Conservation (phyloP, 257 asterid genomes). For the Henckelia pumila region DNA sequence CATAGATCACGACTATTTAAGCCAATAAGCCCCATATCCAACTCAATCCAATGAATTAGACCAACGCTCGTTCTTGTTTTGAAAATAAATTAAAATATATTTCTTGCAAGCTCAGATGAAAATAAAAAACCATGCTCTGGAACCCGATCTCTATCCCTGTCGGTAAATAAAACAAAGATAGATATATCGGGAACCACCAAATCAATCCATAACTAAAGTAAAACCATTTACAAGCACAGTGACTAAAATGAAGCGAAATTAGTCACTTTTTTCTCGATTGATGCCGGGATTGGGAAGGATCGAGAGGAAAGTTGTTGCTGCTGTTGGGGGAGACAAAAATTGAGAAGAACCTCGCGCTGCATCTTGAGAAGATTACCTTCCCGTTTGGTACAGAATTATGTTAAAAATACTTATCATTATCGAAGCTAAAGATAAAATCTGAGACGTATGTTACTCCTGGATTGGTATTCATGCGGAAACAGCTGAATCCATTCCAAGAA, state of each 20-base stretch:
- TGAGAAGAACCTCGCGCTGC: conserved; percentile 48
- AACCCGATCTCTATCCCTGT: conserved; percentile 16
- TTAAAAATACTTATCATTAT: background rate
- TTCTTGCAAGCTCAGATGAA: background rate
- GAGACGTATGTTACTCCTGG: background rate
- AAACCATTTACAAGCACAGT: background rate
- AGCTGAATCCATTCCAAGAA: background rate
- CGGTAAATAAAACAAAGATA: background rate
- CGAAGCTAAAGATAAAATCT: background rate
- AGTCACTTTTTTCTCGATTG: conserved; percentile 42
- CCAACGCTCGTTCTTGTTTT: background rate
- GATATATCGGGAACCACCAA: conserved; percentile 21
- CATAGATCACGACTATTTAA: conserved; percentile 19
- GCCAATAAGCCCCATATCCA: background rate
- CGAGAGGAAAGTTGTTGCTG: conserved; percentile 30
- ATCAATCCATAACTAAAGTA: conserved; percentile 1
- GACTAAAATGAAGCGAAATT: background rate
- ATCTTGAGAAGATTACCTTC: conserved; percentile 56
- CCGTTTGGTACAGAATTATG: conserved; percentile 27
- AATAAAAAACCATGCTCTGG: background rate
- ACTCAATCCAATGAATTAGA: background rate
- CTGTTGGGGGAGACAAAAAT: conserved; percentile 34
- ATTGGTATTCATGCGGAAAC: background rate
- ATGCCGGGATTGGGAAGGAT: conserved; percentile 49
- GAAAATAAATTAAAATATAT: background rate